Percentiles rank a stretch among this genome's conserved stretches.
Conservation (phyloP, 2,329 filamentous ascomycete species). For the Nothomitra cinnamomea region DNA sequence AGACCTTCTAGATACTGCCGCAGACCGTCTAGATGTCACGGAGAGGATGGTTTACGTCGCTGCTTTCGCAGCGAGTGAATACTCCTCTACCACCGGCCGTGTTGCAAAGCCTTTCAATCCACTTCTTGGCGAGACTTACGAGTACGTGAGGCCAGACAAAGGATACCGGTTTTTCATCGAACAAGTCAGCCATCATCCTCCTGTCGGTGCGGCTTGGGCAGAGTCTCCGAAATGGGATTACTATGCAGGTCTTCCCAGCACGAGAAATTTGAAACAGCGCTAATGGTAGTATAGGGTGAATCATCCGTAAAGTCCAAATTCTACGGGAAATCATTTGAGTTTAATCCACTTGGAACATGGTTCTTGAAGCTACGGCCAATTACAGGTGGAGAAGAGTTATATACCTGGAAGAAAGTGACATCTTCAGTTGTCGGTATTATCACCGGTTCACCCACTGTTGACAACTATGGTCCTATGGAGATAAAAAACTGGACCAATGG, state of each 20-base stretch:
- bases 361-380: conserved; percentile 72
- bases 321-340: conserved; percentile 92
- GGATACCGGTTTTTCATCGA: conserved; percentile 98
- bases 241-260: conserved; percentile 32
- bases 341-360: conserved; percentile 93
- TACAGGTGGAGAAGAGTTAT: conserved; percentile 59
- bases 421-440: conserved; percentile 97
- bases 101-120: conserved; percentile 98
- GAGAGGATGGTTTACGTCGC: conserved; percentile 91
- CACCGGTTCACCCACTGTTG: conserved; percentile 87
- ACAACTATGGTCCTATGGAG: conserved; percentile 95
- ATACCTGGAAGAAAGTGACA: conserved; percentile 98
- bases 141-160: conserved; percentile 90
- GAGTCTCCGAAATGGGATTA: conserved; percentile 93
- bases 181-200: conserved; percentile 94
- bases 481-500: conserved; percentile 95
- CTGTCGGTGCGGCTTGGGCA: conserved; percentile 81
- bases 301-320: conserved; percentile 93
- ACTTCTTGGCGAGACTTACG: conserved; percentile 86
- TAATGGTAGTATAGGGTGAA: conserved; percentile 46
- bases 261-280: not conserved
- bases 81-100: conserved; percentile 89
- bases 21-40: conserved; percentile 68
- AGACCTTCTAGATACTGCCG: conserved; percentile 76
- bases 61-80: conserved; percentile 89